phyloP scores from a whole-genome alignment of 2,329 filamentous ascomycete species.

The Sclerotinia borealis region DNA sequence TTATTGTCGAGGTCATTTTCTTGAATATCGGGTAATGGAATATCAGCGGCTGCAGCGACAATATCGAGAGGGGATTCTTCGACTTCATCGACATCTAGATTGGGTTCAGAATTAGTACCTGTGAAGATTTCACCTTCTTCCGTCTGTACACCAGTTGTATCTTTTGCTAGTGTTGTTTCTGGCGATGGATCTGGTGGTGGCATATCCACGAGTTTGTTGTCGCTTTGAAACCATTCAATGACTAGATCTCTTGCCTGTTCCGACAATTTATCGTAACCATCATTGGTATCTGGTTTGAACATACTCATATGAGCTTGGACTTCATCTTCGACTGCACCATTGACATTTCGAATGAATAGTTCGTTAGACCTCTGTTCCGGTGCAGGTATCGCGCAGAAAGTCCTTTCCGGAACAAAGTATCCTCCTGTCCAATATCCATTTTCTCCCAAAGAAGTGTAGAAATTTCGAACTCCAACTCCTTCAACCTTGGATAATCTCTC shows the following conservation, averaged over 20 bases:
- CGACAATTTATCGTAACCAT: conserved; percentile 22
- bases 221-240: conserved; percentile 16
- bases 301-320: conserved; percentile 28
- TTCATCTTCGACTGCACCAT: conserved; percentile 24
- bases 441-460: conserved; percentile 71
- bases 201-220: not conserved
- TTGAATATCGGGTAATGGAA: conserved; percentile 9
- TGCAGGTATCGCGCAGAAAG: conserved; percentile 69
- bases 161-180: not conserved
- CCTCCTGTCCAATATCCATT: conserved; percentile 59
- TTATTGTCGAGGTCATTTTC: conserved; percentile 9
- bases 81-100: not conserved
- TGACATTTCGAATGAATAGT: conserved; percentile 21
- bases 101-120: not conserved
- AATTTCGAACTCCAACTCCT: conserved; percentile 64
- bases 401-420: conserved; percentile 60
- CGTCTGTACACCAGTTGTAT: not conserved
- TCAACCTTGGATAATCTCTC: conserved; percentile 54
- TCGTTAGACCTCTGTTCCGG: conserved; percentile 11
- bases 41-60: not conserved
- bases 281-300: conserved; percentile 25
- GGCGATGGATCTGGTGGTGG: conserved; percentile 1
- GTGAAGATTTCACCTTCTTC: not conserved
- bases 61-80: conserved; percentile 8
- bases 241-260: conserved; percentile 16